phyloP scores from a whole-genome alignment of 2,329 filamentous ascomycete species.

The Botrytis elliptica region DNA sequence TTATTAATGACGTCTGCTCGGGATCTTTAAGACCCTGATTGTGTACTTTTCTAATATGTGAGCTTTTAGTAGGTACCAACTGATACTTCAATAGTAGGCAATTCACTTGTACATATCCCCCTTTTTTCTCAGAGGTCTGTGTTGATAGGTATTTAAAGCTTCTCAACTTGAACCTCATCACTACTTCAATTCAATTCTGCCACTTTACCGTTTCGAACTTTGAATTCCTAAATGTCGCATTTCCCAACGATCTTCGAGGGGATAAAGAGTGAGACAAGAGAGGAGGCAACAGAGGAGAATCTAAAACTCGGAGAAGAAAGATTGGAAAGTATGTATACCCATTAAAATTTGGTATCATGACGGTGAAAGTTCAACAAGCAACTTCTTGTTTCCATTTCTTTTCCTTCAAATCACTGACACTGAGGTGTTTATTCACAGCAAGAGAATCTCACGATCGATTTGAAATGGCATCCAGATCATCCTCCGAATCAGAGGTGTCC shows the following conservation, averaged over 20 bases:
- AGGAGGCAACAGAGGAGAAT: background rate
- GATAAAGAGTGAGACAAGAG: background rate
- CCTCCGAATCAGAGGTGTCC: background rate
- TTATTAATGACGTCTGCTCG: background rate
- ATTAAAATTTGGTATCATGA: background rate
- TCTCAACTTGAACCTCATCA: background rate
- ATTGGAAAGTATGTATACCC: background rate
- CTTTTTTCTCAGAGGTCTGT: background rate
- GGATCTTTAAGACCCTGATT: background rate
- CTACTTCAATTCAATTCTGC: background rate
- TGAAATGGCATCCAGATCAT: background rate
- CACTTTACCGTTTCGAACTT: background rate
- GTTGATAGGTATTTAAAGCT: background rate
- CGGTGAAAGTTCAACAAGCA: background rate
- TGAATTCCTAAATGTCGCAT: background rate
- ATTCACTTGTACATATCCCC: background rate
- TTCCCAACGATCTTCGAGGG: background rate
- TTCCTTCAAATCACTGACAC: background rate
- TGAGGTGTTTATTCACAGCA: background rate
- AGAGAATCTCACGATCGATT: background rate
- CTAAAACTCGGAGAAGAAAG: background rate
- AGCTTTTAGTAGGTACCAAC: background rate
- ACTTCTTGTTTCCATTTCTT: background rate
- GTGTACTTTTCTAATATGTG: background rate
- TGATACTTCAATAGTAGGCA: background rate